phyloP scores from a whole-genome alignment of 805 yeast genomes.

The Yamadazyma paraphyllophila region DNA sequence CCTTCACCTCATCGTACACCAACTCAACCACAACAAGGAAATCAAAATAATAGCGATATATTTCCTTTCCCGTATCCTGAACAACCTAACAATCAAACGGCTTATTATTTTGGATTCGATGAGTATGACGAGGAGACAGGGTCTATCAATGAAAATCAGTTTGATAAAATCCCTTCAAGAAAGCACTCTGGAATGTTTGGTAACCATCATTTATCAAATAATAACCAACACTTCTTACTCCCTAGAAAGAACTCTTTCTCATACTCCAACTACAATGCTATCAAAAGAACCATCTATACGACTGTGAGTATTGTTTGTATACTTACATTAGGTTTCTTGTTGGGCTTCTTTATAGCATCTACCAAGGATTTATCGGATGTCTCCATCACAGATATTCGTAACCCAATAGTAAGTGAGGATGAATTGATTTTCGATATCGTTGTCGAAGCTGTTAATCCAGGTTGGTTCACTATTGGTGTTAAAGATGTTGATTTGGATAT shows the following conservation, averaged over 20 bases:
- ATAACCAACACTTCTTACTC: conserved; percentile 24
- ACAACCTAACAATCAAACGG: conserved; percentile 19
- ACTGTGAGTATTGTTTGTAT: conserved; percentile 46
- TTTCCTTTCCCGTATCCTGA: conserved; percentile 38
- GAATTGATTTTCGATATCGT: conserved; percentile 79
- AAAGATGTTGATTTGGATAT: conserved; percentile 73
- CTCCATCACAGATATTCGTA: conserved; percentile 57
- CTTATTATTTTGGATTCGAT: conserved; percentile 37
- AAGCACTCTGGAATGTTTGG: conserved; percentile 15
- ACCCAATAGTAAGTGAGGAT: conserved; percentile 76
- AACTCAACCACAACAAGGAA: neutral
- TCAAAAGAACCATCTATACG: conserved; percentile 42
- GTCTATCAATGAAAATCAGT: conserved; percentile 11
- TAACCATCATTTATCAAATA: conserved; percentile 19
- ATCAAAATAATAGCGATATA: conserved; percentile 19
- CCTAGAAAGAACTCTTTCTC: conserved; percentile 28
- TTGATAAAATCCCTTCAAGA: conserved; percentile 14
- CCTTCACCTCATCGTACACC: conserved; percentile 6
- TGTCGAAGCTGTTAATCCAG: conserved; percentile 84
- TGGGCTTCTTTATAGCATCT: conserved; percentile 84
- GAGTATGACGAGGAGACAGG: conserved; percentile 37
- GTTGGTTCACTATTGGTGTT: conserved; percentile 66
- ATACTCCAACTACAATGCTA: conserved; percentile 17
- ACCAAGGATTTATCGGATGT: conserved; percentile 77
- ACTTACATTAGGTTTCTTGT: conserved; percentile 69